phyloP scores from a whole-genome alignment of 1,284 basidiomycete genomes.

The Marasmius sp. region DNA sequence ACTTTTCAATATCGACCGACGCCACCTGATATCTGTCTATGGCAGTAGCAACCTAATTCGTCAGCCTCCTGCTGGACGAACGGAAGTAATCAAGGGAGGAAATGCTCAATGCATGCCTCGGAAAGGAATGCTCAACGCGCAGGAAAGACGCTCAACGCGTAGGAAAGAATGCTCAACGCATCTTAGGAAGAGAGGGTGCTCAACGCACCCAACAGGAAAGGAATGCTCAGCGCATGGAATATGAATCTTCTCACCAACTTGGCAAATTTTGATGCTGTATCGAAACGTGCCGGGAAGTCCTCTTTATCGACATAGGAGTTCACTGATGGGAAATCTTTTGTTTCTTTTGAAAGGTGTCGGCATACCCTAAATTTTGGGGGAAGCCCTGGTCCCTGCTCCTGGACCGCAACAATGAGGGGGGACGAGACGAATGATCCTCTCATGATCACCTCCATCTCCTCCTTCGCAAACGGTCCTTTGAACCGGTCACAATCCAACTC shows the following conservation, averaged over 20 bases:
- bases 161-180: no score
- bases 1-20: conserved; percentile 4
- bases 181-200: no score
- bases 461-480: conserved; percentile 2
- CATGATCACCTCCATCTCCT: conserved; percentile 17
- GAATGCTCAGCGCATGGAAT: neutral
- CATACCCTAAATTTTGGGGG: conserved; percentile 23
- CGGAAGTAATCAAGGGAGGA: no score
- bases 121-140: no score
- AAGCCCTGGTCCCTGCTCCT: conserved; percentile 16
- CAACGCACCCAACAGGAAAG: neutral
- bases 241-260: conserved; percentile 14
- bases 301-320: conserved; percentile 26
- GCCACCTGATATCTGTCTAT: neutral
- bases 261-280: conserved; percentile 17
- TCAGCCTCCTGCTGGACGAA: neutral
- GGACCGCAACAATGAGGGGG: conserved; percentile 6
- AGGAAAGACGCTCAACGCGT: no score
- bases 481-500: neutral
- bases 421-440: conserved; percentile 22
- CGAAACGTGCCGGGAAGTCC: conserved; percentile 22
- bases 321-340: conserved; percentile 15
- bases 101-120: no score
- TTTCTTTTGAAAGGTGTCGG: conserved; percentile 22
- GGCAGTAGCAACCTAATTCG: neutral